Base-by-base conservation (phyloP, 2,329 filamentous ascomycete species). In the Neopestalotiopsis rosae region DNA sequence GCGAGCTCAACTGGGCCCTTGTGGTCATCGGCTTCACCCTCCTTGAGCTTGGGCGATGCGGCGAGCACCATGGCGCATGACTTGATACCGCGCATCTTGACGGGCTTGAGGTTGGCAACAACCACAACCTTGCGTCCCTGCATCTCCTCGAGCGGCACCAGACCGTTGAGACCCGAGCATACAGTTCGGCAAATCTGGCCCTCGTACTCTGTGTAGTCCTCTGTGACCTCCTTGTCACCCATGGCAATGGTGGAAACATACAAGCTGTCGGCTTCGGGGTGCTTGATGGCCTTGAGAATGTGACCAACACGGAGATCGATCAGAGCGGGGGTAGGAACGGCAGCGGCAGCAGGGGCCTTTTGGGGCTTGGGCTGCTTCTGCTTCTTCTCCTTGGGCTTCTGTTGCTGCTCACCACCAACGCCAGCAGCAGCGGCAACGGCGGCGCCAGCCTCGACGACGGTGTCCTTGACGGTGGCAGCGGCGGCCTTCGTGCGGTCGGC, bases 271-370 rank as follows among this genome's bases (percentile, higher is more conserved):
- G 96, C 96, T 76, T 99, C 97, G 67, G 96, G 96, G 85, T 99
- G 96, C 81, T 94, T 92, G 83, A 96, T 89, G 65, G 95, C 95
- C 84, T 98, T 97, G 78, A 99, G 91, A 76, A 99, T 98, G 85
- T 98, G 96, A 70, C 96, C 96, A 70, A 99, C 95, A 72, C 96
- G 92, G 65, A 99, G 91, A 80, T 99, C 96, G 79, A 99, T 98
- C 70, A 97, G 89, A 69, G 88, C 87, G 2, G 96, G 96, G 1
- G 94, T 93, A 5, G 94, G 90, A 1, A 94, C 92, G 13, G 94
- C 92, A 65, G 94, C 88, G 64, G 89, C 87, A 5, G 93, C 85
- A 14, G 91, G 84, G 6, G 90, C 86, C 80, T 91, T 90, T 70
- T 86, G 90, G 72, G 88, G 89, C 84, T 95, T 96, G 67, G 92